phyloP scores from a whole-genome alignment of 1,284 basidiomycete genomes.

The Xanthoconium separans region DNA sequence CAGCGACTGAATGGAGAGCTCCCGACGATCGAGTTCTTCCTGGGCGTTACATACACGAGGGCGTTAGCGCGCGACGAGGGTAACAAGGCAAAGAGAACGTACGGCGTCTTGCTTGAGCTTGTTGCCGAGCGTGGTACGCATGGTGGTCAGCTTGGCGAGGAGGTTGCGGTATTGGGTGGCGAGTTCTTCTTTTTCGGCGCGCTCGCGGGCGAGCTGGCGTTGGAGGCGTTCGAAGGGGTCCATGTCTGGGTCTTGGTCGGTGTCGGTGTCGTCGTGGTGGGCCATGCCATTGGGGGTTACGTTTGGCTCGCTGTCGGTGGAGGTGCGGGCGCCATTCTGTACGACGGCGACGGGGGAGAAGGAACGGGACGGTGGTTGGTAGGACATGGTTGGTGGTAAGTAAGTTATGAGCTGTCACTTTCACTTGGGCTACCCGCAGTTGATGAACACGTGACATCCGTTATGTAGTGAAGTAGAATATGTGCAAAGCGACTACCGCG shows the following conservation, averaged over 20 bases:
- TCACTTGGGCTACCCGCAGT: constrained; percentile 1
- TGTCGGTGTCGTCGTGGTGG: constrained; percentile 19
- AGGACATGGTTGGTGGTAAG: constrained; percentile 17
- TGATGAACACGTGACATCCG: not conserved
- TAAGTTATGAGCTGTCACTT: constrained; percentile 5
- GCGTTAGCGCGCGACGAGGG: not conserved
- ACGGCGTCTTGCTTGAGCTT: constrained; percentile 97
- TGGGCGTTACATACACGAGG: constrained; percentile 35
- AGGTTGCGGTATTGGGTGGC: constrained; percentile 85
- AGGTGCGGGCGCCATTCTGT: constrained; percentile 22
- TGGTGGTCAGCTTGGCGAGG: constrained; percentile 86
- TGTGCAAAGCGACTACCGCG: not conserved
- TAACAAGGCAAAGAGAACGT: constrained; percentile 36
- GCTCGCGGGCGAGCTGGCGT: constrained; percentile 56
- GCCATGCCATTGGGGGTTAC: constrained; percentile 12
- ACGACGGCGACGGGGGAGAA: constrained; percentile 22
- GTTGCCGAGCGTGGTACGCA: constrained; percentile 92
- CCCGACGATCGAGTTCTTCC: constrained; percentile 95
- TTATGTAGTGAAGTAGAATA: not conserved
- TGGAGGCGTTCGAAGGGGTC: constrained; percentile 56
- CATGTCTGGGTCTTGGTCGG: constrained; percentile 20
- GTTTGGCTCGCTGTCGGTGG: constrained; percentile 28
- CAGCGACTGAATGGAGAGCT: constrained; percentile 76
- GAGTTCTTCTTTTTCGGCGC: constrained; percentile 83
- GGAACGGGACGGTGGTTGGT: constrained; percentile 18